These are phyloP conservation scores for Astragalus membranaceus DNA, from an alignment of 306 rosid species.

Conservation along the genomic window DNA sequence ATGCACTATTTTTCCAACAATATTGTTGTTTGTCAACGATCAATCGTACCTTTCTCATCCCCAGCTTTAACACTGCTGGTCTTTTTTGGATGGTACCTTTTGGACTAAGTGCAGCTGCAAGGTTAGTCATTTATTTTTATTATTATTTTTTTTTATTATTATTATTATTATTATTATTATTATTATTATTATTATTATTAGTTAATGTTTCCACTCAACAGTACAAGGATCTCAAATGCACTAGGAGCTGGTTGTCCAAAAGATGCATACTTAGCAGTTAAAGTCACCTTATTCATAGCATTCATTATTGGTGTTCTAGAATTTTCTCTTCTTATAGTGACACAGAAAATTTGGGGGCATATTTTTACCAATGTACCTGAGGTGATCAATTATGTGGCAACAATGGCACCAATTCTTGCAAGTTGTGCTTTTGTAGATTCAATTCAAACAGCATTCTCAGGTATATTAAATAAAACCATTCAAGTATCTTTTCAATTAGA, in stretches of 20 bases:
- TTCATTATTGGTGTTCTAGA: constrained; percentile 31
- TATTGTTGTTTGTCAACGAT: background rate
- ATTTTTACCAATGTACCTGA: constrained; percentile 49
- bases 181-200: background rate
- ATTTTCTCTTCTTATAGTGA: constrained; percentile 34
- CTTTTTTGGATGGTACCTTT: constrained; percentile 60
- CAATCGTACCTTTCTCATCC: background rate
- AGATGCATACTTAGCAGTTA: constrained; percentile 54
- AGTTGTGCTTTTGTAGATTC: constrained; percentile 20
- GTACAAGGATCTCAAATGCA: constrained; percentile 74
- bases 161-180: background rate
- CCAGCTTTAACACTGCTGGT: constrained; percentile 46
- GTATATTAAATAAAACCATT: constrained; percentile 6
- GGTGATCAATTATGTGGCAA: constrained; percentile 38
- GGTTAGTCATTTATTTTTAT: constrained; percentile 32
- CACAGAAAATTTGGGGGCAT: constrained; percentile 55
- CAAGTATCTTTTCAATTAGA: background rate
- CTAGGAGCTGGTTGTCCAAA: constrained; percentile 64
- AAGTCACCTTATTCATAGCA: constrained; percentile 39
- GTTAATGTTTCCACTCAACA: constrained; percentile 7
- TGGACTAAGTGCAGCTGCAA: constrained; percentile 56
- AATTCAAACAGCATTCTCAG: constrained; percentile 28
- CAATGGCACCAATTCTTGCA: constrained; percentile 43
- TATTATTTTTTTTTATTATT: background rate
- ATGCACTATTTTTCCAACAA: background rate